Conservation (phyloP, 768 basidiomycete species). For the Lactarius tabidus region DNA sequence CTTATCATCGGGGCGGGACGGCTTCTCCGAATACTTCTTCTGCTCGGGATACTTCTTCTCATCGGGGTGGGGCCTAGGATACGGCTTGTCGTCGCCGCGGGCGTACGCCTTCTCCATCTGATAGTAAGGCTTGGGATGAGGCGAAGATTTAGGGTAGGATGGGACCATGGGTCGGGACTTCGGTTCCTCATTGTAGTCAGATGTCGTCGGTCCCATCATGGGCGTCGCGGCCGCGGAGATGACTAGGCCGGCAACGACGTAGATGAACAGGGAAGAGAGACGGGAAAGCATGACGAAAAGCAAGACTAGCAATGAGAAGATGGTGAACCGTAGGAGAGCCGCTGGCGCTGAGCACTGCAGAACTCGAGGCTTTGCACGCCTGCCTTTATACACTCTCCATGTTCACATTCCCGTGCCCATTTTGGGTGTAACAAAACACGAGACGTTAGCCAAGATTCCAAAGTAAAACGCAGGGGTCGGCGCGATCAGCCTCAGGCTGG, state of each 20-base stretch:
- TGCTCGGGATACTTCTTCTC: neutral
- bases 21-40: neutral
- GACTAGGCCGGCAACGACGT: constrained; percentile 15
- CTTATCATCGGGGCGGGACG: neutral
- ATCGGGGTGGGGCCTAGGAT: neutral
- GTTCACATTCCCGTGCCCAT: constrained; percentile 6
- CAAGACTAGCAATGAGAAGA: constrained; percentile 7
- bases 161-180: constrained; percentile 3
- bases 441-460: neutral
- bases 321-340: constrained; percentile 10
- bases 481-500: too few relatives aligned
- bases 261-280: constrained; percentile 20
- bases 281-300: constrained; percentile 21
- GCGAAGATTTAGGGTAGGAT: neutral
- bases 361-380: neutral
- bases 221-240: constrained; percentile 20
- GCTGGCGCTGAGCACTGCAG: constrained; percentile 12
- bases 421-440: neutral
- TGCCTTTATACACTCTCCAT: constrained; percentile 2
- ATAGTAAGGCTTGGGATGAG: neutral
- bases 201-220: constrained; percentile 3
- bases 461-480: neutral
- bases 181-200: constrained; percentile 1
- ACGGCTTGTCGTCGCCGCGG: neutral
- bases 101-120: neutral